Evolutionary conservation across 257 asterid species (phyloP).

Genomic region (Ophiorrhiza pumila): DNA sequence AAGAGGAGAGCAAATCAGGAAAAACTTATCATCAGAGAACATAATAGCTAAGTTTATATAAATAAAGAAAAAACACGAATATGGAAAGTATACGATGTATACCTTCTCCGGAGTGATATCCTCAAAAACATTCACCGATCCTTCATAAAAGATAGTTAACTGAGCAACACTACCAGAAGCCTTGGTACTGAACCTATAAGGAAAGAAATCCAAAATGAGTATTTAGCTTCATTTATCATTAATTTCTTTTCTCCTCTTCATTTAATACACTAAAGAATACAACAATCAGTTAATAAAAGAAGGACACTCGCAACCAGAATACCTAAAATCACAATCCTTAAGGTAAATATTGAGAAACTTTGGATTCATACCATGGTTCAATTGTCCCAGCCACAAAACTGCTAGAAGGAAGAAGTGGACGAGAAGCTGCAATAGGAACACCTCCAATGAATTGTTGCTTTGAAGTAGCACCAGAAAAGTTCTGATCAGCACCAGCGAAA

Average conservation of each 20-base stretch:
- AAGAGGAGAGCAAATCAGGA: neutral
- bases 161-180: conserved; percentile 44
- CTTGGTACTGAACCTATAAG: conserved; percentile 43
- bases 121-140: conserved; percentile 63
- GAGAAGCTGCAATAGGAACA: conserved; percentile 38
- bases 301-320: neutral
- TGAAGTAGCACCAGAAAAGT: conserved; percentile 28
- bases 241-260: neutral
- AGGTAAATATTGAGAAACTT: neutral
- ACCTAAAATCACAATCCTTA: neutral
- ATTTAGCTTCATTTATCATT: neutral
- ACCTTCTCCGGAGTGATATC: conserved; percentile 83
- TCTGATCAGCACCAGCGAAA: conserved; percentile 35
- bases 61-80: neutral
- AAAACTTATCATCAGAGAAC: conserved; percentile 1
- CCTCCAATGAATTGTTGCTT: conserved; percentile 51
- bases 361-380: conserved; percentile 48
- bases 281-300: neutral
- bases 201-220: conserved; percentile 7
- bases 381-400: conserved; percentile 38
- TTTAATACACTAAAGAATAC: neutral
- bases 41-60: neutral
- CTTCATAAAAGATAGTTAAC: conserved; percentile 74
- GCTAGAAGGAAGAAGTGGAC: conserved; percentile 28
- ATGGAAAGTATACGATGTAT: neutral